phyloP scores from a whole-genome alignment of 1,284 basidiomycete genomes.

The Bondarzewia mesenterica region DNA sequence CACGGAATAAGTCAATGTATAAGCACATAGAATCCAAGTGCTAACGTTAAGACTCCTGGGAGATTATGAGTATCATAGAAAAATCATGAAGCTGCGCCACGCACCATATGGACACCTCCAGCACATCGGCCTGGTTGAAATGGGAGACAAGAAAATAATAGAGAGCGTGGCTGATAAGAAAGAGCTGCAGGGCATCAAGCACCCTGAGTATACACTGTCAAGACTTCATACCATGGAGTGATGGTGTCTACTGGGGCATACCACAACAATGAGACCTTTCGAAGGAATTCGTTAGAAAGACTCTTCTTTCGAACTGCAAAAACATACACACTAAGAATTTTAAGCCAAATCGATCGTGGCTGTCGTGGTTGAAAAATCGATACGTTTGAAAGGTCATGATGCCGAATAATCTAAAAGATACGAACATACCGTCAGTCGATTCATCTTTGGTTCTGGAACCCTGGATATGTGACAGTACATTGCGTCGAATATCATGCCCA shows the following conservation, averaged over 20 bases:
- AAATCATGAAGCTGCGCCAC: background rate
- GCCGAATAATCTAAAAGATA: background rate
- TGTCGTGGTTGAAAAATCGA: background rate
- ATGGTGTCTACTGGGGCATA: too few relatives aligned
- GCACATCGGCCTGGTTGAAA: background rate
- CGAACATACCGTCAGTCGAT: background rate
- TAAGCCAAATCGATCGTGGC: background rate
- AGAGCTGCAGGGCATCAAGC: conserved; percentile 7
- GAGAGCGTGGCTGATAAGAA: conserved; percentile 3
- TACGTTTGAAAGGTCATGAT: background rate
- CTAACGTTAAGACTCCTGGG: conserved; percentile 8
- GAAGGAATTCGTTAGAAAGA: too few relatives aligned
- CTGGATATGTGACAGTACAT: too few relatives aligned
- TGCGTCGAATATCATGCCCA: background rate
- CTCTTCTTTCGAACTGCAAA: too few relatives aligned
- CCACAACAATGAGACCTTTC: too few relatives aligned
- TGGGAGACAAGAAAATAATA: conserved; percentile 6
- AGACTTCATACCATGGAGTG: background rate
- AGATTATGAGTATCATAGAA: background rate
- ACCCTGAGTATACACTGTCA: background rate
- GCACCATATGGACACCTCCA: conserved; percentile 6
- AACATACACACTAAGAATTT: background rate
- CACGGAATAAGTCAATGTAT: too few relatives aligned
- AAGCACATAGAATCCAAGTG: too few relatives aligned
- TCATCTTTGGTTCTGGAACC: too few relatives aligned